Evolutionary conservation across 2,329 filamentous ascomycete genomes (phyloP).

Genomic region (Alternaria postmessia): DNA sequence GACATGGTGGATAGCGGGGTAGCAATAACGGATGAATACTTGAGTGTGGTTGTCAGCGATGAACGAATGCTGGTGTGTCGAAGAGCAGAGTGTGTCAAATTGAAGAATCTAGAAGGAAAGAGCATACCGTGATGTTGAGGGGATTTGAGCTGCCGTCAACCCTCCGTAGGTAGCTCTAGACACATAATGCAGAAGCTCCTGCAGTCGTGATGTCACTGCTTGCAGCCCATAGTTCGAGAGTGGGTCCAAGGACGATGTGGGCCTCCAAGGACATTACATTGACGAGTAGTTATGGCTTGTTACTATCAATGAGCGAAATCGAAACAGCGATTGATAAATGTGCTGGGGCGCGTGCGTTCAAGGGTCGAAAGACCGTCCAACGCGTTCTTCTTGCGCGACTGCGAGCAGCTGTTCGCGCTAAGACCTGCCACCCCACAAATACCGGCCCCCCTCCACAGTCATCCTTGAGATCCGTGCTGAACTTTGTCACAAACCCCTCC

Average conservation of each 20-base stretch:
- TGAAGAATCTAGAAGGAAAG: constrained; percentile 10
- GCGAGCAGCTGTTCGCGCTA: constrained; percentile 7
- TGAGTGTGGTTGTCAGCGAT: constrained; percentile 16
- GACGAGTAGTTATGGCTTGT: background rate
- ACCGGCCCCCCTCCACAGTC: too few species aligned
- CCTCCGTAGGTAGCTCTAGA: constrained; percentile 3
- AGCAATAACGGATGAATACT: constrained; percentile 12
- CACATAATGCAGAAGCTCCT: constrained; percentile 11
- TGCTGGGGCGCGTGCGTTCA: background rate
- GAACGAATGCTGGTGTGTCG: background rate
- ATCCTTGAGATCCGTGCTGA: too few species aligned
- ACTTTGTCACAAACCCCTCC: too few species aligned
- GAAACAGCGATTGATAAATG: background rate
- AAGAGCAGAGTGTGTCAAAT: constrained; percentile 7
- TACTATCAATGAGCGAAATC: too few species aligned
- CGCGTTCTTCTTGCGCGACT: background rate
- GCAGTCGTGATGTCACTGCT: constrained; percentile 30
- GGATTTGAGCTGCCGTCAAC: background rate
- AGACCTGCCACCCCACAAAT: background rate
- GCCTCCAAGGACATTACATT: background rate
- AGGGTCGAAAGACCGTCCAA: background rate
- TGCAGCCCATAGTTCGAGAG: constrained; percentile 10
- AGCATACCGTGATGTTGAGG: constrained; percentile 17
- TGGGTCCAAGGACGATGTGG: constrained; percentile 11
- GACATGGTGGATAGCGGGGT: constrained; percentile 27